Conservation (phyloP, 176 grass and related monocot species). For the Lolium multiflorum region DNA sequence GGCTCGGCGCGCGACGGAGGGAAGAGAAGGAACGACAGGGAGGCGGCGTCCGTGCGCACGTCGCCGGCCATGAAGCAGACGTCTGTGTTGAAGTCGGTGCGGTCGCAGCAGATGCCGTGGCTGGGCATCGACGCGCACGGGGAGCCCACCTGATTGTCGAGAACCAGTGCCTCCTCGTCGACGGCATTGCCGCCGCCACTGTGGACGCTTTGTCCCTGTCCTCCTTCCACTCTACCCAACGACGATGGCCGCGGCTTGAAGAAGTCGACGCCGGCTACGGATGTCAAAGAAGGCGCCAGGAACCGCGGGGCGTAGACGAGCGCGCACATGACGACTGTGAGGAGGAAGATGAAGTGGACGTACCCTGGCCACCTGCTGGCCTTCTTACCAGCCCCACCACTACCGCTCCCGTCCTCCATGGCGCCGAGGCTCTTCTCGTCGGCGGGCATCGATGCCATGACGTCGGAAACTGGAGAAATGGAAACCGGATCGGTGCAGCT, state of each 20-base stretch:
- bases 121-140: constrained; percentile 49
- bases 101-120: constrained; percentile 77
- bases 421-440: background rate
- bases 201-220: background rate
- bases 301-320: constrained; percentile 51
- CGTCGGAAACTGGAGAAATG: too few relatives aligned
- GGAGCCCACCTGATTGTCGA: constrained; percentile 53
- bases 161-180: background rate
- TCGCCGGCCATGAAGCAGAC: constrained; percentile 87
- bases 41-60: constrained; percentile 62
- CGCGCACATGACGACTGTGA: constrained; percentile 50
- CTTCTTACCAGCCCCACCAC: background rate
- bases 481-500: background rate
- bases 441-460: background rate
- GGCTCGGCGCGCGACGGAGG: background rate
- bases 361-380: constrained; percentile 17
- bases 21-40: constrained; percentile 52
- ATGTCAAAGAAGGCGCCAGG: constrained; percentile 5
- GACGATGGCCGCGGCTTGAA: background rate
- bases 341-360: constrained; percentile 49
- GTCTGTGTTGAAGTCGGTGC: constrained; percentile 61
- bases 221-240: too few relatives aligned
- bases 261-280: constrained; percentile 3
- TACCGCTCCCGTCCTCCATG: constrained; percentile 13
- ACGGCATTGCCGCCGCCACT: background rate